phyloP scores from a whole-genome alignment of 805 yeast genomes.

The Nakazawaea peltata region DNA sequence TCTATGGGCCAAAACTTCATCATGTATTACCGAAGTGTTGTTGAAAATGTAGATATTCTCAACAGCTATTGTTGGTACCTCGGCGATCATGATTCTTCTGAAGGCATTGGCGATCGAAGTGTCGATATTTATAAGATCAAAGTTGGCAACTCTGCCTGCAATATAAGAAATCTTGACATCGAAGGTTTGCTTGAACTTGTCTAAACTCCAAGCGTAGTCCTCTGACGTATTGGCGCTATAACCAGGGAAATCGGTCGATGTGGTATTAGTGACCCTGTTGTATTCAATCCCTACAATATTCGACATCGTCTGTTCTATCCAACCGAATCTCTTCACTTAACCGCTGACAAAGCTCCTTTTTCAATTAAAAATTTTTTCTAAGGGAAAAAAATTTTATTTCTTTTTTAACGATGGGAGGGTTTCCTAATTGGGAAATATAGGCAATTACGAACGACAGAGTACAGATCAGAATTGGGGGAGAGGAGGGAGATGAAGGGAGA shows the following conservation, averaged over 20 bases:
- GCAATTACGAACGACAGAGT: neutral
- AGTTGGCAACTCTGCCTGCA: slow-evolving; percentile 67
- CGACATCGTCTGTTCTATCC: too few relatives aligned
- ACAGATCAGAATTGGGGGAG: neutral
- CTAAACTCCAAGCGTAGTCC: slow-evolving; percentile 76
- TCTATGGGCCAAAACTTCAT: slow-evolving; percentile 93
- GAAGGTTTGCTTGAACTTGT: slow-evolving; percentile 61
- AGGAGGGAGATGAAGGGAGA: too few relatives aligned
- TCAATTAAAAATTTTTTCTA: too few relatives aligned
- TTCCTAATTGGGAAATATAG: neutral
- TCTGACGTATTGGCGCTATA: slow-evolving; percentile 46
- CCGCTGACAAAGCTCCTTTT: too few relatives aligned
- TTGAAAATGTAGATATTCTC: slow-evolving; percentile 86
- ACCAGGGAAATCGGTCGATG: slow-evolving; percentile 91
- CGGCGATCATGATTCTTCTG: slow-evolving; percentile 94
- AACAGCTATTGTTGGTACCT: slow-evolving; percentile 93
- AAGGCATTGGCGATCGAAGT: slow-evolving; percentile 94
- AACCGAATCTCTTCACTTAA: too few relatives aligned
- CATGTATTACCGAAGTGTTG: slow-evolving; percentile 95
- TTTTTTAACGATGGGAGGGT: neutral
- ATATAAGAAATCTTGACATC: slow-evolving; percentile 60
- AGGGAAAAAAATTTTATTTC: neutral
- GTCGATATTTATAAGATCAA: slow-evolving; percentile 81
- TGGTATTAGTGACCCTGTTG: slow-evolving; percentile 84
- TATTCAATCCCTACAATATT: slow-evolving; percentile 81